These are phyloP conservation scores for Neurospora terricola DNA, from an alignment of 495 filamentous ascomycete genomes.

Conservation along the genomic window DNA sequence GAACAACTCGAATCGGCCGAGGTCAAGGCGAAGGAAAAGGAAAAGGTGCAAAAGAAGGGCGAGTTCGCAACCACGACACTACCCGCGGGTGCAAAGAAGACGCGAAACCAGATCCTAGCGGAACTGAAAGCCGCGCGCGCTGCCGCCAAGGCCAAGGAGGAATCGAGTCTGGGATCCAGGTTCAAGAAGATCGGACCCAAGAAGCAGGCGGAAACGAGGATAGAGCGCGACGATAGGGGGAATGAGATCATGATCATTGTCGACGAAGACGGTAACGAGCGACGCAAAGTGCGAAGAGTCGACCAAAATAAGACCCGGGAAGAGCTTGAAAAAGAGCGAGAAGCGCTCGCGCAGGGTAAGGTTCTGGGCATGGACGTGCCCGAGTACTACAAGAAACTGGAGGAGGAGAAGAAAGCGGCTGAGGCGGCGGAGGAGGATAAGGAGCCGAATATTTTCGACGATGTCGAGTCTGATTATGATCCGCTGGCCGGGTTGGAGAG, in stretches of 20 bases:
- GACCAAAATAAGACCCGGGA: constrained; percentile 21
- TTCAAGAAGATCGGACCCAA: constrained; percentile 71
- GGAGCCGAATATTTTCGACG: constrained; percentile 74
- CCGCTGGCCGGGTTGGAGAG: constrained; percentile 62
- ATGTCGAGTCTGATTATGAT: constrained; percentile 77
- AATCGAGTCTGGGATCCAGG: constrained; percentile 55
- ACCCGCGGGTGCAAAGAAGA: constrained; percentile 54
- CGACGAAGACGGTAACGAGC: constrained; percentile 79
- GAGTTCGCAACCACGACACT: constrained; percentile 58
- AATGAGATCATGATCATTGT: constrained; percentile 77
- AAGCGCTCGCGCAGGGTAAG: constrained; percentile 52
- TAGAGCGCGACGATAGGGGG: constrained; percentile 66
- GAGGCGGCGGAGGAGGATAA: constrained; percentile 46
- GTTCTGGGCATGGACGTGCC: constrained; percentile 75
- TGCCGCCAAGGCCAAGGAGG: constrained; percentile 45
- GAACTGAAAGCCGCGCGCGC: constrained; percentile 69
- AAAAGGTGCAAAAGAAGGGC: constrained; percentile 63
- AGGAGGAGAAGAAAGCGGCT: constrained; percentile 26
- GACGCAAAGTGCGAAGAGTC: constrained; percentile 65
- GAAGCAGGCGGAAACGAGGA: constrained; percentile 50
- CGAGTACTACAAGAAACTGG: constrained; percentile 39
- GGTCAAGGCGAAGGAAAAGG: constrained; percentile 43
- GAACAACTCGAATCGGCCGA: constrained; percentile 62
- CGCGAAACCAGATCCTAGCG: constrained; percentile 72
- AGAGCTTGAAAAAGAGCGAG: constrained; percentile 27